Base-by-base conservation (phyloP, 1,284 basidiomycete genomes). In the Farysia itapuensis region DNA sequence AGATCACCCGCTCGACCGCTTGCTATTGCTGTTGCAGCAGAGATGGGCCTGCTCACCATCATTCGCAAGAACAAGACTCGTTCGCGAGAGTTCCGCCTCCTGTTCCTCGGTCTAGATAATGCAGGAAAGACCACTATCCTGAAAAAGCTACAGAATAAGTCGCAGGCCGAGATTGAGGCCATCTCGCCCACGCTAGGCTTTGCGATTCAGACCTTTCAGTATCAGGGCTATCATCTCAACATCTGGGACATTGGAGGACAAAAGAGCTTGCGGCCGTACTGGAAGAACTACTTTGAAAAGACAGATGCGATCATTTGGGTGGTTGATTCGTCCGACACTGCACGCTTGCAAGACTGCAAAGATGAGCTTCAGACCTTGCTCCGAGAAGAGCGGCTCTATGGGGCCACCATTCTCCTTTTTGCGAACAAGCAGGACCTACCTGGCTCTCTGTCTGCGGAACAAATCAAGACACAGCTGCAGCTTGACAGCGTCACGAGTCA, bases 21-120 rank as follows among this genome's bases (percentile, higher is more conserved):
- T n/a, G n/a, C n/a, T n/a, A n/a, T 28, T 28, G 26, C 11, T n/a
- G 26, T 11, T 28, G 26, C 9, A 28, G 22, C 24, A 13, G n/a
- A 25, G 35, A 37, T 37, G 19, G 22, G 35, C 8, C 15, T 24
- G 15, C 22, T 39, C 28, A 31, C 94, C 4, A 93, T 98, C 77
- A 97, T 99, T 60, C 82, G 94, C 48, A 99, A 99, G 81, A 94
- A 93, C 74, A 83, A 92, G 42, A 35, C 46, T 25, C 49, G 53
- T 12, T 52, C 48, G 12, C 48, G 85, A 75, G 93, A 98, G 76
- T 93, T 97, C 86, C 85, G 95, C 29, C 84, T 98, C 43, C 82
- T 99, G 32, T 98, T 98, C 78, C 85, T 99, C 89, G 94, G 95
- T n/a, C 84, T 99, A 13, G 95, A 98, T 79, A 98, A 99, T 77